phyloP scores from a whole-genome alignment of 2,329 filamentous ascomycete genomes.

The Alternaria arbusti region DNA sequence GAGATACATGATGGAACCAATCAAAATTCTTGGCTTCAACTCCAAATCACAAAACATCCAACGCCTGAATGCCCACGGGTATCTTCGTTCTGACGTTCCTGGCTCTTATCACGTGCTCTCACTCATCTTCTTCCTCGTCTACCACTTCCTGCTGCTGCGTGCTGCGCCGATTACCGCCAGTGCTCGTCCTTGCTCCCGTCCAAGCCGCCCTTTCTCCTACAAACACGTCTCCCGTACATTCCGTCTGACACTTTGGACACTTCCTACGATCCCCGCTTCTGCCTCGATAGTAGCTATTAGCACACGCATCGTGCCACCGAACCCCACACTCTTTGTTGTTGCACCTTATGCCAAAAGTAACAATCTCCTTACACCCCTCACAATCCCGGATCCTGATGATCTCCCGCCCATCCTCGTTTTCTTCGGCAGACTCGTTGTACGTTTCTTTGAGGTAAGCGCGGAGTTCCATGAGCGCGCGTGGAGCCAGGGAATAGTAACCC shows the following conservation, averaged over 20 bases:
- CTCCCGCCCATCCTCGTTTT: constrained; percentile 58
- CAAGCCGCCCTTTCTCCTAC: constrained; percentile 43
- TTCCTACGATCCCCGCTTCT: constrained; percentile 20
- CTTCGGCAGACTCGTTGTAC: constrained; percentile 75
- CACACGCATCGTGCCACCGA: constrained; percentile 45
- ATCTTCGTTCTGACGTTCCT: not conserved
- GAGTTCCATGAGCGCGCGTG: constrained; percentile 84
- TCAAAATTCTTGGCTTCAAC: not conserved
- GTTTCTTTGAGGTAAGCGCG: constrained; percentile 82
- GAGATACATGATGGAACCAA: not conserved
- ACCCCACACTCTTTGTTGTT: constrained; percentile 36
- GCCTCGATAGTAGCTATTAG: constrained; percentile 37
- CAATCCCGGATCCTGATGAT: constrained; percentile 80
- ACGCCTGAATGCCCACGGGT: not conserved
- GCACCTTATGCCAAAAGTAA: constrained; percentile 66
- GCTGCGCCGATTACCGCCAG: constrained; percentile 8
- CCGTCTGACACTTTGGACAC: constrained; percentile 42
- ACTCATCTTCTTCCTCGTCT: constrained; percentile 11
- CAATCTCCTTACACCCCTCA: constrained; percentile 84
- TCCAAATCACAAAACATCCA: not conserved
- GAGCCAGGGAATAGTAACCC: constrained; percentile 77
- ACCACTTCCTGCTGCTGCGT: not conserved
- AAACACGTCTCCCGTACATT: constrained; percentile 60
- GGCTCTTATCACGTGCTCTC: constrained; percentile 1
- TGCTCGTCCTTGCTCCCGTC: constrained; percentile 12